Evolutionary conservation across 768 basidiomycete genomes (phyloP).

Genomic region (Lentinus tigrinus): DNA sequence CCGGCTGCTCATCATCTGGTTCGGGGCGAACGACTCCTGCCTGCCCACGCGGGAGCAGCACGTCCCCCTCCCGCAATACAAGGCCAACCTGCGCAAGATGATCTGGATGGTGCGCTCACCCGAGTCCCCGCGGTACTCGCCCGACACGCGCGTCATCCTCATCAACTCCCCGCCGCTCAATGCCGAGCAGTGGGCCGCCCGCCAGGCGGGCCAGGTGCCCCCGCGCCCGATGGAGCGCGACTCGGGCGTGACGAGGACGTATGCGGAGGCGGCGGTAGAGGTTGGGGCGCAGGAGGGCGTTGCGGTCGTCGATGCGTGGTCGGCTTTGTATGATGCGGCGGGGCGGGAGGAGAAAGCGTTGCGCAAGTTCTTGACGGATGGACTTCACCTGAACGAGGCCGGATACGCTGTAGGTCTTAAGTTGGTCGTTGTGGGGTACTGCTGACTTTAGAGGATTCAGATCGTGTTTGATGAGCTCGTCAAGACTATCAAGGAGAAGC

Average conservation of each 20-base stretch:
- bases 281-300: conserved; percentile 57
- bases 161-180: conserved; percentile 87
- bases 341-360: conserved; percentile 56
- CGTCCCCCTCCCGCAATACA: conserved; percentile 68
- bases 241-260: conserved; percentile 60
- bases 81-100: conserved; percentile 60
- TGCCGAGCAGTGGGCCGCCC: conserved; percentile 52
- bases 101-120: conserved; percentile 62
- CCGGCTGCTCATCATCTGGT: conserved; percentile 82
- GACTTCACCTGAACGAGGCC: conserved; percentile 73
- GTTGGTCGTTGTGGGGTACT: not conserved
- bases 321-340: conserved; percentile 68
- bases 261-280: conserved; percentile 68
- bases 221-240: conserved; percentile 55
- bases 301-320: conserved; percentile 75
- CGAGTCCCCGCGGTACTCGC: conserved; percentile 63
- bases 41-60: conserved; percentile 67
- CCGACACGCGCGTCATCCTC: conserved; percentile 71
- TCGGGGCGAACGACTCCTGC: conserved; percentile 86
- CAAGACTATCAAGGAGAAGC: conserved; percentile 50
- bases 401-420: conserved; percentile 65
- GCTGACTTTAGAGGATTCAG: conserved; percentile 38
- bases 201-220: conserved; percentile 49
- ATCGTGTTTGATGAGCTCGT: conserved; percentile 65
- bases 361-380: conserved; percentile 61